phyloP scores from a whole-genome alignment of 257 asterid genomes.

The Agastache rugosa region DNA sequence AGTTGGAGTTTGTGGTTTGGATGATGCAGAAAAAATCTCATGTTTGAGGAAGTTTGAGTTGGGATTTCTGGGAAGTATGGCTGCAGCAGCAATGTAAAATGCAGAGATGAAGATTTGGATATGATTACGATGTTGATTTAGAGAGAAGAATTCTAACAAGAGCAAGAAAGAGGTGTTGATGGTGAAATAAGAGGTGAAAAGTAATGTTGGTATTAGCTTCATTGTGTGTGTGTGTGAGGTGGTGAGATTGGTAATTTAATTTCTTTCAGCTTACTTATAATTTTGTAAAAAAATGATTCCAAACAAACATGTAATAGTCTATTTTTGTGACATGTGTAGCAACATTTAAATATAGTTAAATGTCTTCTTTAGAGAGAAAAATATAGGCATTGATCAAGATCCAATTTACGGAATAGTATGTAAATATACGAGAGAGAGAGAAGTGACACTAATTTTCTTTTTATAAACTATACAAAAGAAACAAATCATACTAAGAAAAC shows the following conservation, averaged over 20 bases:
- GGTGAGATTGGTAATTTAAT: conserved; percentile 7
- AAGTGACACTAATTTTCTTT: no score
- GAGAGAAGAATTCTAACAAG: conserved; percentile 11
- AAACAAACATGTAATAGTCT: conserved; percentile 15
- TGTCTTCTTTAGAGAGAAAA: no score
- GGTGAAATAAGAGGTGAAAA: conserved; percentile 16
- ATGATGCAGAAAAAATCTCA: neutral
- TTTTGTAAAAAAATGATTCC: conserved; percentile 8
- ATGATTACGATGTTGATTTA: neutral
- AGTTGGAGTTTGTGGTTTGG: neutral
- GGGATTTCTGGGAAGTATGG: neutral
- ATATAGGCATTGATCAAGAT: no score
- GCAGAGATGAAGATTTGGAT: conserved; percentile 4
- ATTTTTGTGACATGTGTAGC: neutral
- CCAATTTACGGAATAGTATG: no score
- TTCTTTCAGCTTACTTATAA: neutral
- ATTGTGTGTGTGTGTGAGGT: neutral
- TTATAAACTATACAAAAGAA: no score
- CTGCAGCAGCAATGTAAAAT: neutral
- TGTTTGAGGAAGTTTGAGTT: neutral
- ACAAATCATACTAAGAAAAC: no score
- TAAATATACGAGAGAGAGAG: no score
- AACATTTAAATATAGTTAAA: no score
- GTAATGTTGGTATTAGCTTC: conserved; percentile 17
- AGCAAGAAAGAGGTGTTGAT: conserved; percentile 21